Evolutionary conservation across 2,329 filamentous ascomycete species (phyloP).

Genomic region (Fusarium papillatum): DNA sequence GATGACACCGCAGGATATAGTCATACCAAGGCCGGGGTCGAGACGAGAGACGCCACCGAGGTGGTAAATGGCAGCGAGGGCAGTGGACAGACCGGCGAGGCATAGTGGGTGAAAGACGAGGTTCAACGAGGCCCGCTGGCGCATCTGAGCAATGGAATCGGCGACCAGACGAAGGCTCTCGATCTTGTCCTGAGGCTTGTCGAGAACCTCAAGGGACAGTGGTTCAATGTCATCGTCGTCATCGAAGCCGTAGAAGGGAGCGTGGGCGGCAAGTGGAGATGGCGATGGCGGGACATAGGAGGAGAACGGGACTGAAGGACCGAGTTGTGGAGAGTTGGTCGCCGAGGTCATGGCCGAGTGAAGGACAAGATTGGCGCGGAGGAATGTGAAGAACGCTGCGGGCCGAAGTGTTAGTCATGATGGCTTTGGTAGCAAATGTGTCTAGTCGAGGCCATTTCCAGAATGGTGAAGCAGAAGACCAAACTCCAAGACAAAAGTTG

Average conservation of each 20-base stretch:
- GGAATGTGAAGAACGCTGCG: constrained; percentile 85
- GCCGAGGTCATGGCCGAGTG: constrained; percentile 73
- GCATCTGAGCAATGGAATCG: constrained; percentile 87
- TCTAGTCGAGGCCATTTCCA: background rate
- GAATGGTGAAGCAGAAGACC: background rate
- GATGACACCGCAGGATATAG: constrained; percentile 71
- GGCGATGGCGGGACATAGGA: constrained; percentile 60
- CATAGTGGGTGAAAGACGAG: constrained; percentile 75
- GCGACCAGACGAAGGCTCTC: constrained; percentile 81
- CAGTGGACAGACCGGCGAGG: constrained; percentile 60
- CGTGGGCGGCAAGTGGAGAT: constrained; percentile 71
- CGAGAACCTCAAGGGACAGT: constrained; percentile 72
- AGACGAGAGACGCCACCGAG: constrained; percentile 58
- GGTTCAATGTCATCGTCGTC: constrained; percentile 65
- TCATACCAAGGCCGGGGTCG: constrained; percentile 68
- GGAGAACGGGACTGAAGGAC: constrained; percentile 57
- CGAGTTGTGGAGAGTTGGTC: constrained; percentile 74
- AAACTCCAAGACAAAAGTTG: constrained; percentile 1
- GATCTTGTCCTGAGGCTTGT: constrained; percentile 70
- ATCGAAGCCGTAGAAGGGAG: constrained; percentile 65
- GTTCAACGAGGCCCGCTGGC: constrained; percentile 73
- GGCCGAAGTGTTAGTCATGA: constrained; percentile 30
- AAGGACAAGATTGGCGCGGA: constrained; percentile 84
- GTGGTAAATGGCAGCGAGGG: constrained; percentile 60
- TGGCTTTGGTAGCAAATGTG: constrained; percentile 11